phyloP scores from a whole-genome alignment of 106 monocot genomes.

The Dioscorea alata region DNA sequence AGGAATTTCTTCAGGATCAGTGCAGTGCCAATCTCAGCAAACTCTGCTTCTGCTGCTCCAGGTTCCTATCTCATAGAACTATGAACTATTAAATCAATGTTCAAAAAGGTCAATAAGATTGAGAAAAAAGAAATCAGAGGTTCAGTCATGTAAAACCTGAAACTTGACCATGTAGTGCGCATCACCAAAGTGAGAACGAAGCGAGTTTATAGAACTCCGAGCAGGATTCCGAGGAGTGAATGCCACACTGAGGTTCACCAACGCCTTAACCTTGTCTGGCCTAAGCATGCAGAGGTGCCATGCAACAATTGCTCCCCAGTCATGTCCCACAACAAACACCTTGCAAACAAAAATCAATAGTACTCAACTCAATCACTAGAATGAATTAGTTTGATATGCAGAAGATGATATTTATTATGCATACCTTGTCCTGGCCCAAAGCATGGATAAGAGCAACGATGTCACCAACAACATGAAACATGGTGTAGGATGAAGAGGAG shows the following conservation, averaged over 20 bases:
- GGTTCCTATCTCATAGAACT: conserved; percentile 22
- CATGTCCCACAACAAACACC: conserved; percentile 77
- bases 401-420: background rate
- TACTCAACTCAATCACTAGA: background rate
- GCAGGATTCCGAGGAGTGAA: conserved; percentile 18
- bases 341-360: background rate
- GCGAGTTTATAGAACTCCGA: conserved; percentile 11
- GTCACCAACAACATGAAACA: conserved; percentile 37
- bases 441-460: conserved; percentile 24
- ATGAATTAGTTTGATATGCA: background rate
- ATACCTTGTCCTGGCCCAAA: conserved; percentile 42
- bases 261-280: conserved; percentile 51
- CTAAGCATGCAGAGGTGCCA: conserved; percentile 52
- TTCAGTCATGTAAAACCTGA: conserved; percentile 22
- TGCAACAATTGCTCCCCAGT: conserved; percentile 61
- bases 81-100: too few species aligned
- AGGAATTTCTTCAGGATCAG: background rate
- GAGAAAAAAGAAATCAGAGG: background rate
- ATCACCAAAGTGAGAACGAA: conserved; percentile 31
- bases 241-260: conserved; percentile 41
- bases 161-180: conserved; percentile 34
- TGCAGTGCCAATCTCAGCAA: background rate
- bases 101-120: too few species aligned
- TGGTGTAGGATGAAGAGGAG: conserved; percentile 14
- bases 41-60: conserved; percentile 24